Percentiles rank a stretch among this genome's conserved stretches.
Evolutionary conservation across 345 rosid species (phyloP).

Genomic region (Euphorbia lathyris): DNA sequence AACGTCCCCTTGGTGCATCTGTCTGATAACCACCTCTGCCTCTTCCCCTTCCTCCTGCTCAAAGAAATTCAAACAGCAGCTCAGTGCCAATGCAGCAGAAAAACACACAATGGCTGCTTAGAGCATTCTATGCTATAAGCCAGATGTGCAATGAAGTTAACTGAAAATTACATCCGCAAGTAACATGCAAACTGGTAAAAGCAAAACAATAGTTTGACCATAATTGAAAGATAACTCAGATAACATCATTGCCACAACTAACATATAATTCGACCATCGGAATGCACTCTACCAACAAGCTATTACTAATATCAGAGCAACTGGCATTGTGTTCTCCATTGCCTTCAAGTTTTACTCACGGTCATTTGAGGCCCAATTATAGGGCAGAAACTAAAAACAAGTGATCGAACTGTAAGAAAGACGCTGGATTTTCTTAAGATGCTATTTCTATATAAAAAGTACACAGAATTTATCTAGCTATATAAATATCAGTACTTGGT

Average conservation of each 20-base stretch:
- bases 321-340: neutral
- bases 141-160: too few species aligned
- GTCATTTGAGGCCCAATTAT: neutral
- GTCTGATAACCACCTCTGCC: constrained; percentile 68
- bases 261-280: neutral
- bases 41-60: constrained; percentile 55
- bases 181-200: too few species aligned
- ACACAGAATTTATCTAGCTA: too few species aligned
- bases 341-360: neutral
- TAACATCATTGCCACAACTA: too few species aligned
- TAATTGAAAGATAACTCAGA: too few species aligned
- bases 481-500: neutral
- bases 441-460: too few species aligned
- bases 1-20: constrained; percentile 45
- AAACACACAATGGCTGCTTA: too few species aligned
- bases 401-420: neutral
- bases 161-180: too few species aligned
- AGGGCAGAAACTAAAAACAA: neutral
- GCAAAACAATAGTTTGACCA: too few species aligned
- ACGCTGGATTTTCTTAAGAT: too few species aligned
- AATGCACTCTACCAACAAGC: neutral
- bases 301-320: neutral
- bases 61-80: neutral
- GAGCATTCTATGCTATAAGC: too few species aligned
- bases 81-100: neutral